These are phyloP conservation scores for Penicillium sp. DNA, from an alignment of 2,329 filamentous ascomycete species.

Conservation along the genomic window DNA sequence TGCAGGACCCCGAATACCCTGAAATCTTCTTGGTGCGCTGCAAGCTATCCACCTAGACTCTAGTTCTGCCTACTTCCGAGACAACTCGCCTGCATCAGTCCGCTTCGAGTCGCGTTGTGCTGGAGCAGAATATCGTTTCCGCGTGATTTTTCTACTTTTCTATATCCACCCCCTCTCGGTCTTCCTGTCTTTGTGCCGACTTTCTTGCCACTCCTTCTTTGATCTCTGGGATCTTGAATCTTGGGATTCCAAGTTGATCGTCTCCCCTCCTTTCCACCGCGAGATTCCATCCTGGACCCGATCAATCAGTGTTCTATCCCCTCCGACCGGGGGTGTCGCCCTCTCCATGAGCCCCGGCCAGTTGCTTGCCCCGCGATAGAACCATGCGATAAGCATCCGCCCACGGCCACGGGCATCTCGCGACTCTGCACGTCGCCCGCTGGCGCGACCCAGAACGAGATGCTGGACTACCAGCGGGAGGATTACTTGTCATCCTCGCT, in stretches of 20 bases:
- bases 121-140: background rate
- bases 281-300: conserved; percentile 20
- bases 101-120: conserved; percentile 30
- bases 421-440: conserved; percentile 35
- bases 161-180: conserved; percentile 2
- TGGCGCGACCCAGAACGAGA: conserved; percentile 41
- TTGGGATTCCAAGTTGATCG: background rate
- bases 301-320: conserved; percentile 5
- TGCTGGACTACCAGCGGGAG: conserved; percentile 43
- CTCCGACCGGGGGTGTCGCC: conserved; percentile 16
- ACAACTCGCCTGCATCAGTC: conserved; percentile 29
- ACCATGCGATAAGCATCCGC: conserved; percentile 44
- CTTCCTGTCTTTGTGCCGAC: background rate
- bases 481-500: conserved; percentile 32
- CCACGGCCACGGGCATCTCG: conserved; percentile 39
- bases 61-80: conserved; percentile 10
- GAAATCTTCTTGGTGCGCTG: background rate
- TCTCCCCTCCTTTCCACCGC: conserved; percentile 1
- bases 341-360: conserved; percentile 22
- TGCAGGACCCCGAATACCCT: background rate
- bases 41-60: background rate
- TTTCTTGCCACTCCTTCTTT: background rate
- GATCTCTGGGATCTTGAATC: background rate
- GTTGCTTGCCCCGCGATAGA: conserved; percentile 28
- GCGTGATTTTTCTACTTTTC: conserved; percentile 9